phyloP scores from a whole-genome alignment of 345 rosid species.

The Psidium guajava region DNA sequence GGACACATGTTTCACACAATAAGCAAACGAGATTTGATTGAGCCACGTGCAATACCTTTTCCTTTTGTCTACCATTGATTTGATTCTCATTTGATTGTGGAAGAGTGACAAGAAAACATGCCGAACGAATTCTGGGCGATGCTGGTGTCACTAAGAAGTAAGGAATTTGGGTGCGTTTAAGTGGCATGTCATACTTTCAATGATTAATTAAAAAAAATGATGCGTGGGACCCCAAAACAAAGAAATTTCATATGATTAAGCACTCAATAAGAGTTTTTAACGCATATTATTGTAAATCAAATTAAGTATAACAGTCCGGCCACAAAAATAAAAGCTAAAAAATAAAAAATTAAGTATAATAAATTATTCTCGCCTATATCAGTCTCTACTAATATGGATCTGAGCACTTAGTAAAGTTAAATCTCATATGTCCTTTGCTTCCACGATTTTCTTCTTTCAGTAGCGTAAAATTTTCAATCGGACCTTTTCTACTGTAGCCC shows the following conservation, averaged over 20 bases:
- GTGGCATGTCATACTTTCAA: not conserved
- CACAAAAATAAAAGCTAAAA: too few relatives aligned
- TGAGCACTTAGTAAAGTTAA: too few relatives aligned
- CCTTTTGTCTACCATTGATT: not conserved
- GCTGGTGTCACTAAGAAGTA: not conserved
- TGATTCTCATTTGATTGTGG: not conserved
- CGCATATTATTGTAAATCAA: not conserved
- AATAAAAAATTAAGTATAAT: not conserved
- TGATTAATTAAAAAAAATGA: not conserved
- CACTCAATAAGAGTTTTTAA: not conserved
- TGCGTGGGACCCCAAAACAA: not conserved
- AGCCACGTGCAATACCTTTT: not conserved
- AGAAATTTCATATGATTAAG: not conserved
- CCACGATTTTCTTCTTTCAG: too few relatives aligned
- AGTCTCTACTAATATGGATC: not conserved
- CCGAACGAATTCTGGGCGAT: not conserved
- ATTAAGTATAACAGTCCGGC: not conserved
- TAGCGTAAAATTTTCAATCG: too few relatives aligned
- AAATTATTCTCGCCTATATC: not conserved
- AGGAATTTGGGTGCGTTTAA: not conserved
- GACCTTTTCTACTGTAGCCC: too few relatives aligned
- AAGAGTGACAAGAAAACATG: not conserved
- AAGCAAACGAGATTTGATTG: not conserved
- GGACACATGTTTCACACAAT: not conserved
- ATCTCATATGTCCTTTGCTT: too few relatives aligned